A percentile compares a stretch with the other conserved stretches of the same genome.
These are phyloP conservation scores for Geosiphon pyriformis DNA, from an alignment of 192 early-diverging fungal species.

Conservation along the genomic window DNA sequence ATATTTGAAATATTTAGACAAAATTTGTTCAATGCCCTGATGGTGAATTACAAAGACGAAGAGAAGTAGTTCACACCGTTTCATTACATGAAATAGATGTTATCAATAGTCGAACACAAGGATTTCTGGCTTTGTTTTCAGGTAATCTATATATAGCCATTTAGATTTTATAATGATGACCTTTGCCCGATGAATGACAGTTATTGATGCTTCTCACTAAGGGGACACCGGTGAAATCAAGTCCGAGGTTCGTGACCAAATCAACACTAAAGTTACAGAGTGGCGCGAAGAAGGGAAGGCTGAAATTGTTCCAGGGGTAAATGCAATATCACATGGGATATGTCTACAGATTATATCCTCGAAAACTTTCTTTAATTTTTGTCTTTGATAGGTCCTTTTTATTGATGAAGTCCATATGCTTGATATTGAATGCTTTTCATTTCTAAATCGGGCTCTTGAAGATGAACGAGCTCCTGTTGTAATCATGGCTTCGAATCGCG, in stretches of 20 bases:
- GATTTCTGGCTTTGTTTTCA: constrained; percentile 95
- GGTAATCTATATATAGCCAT: constrained; percentile 35
- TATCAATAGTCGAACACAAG: constrained; percentile 95
- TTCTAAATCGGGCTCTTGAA: constrained; percentile 95
- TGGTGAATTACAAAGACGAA: constrained; percentile 94
- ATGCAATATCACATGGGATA: background rate
- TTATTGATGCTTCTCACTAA: constrained; percentile 2
- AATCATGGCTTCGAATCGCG: constrained; percentile 99
- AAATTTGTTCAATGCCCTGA: constrained; percentile 99
- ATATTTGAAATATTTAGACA: constrained; percentile 38
- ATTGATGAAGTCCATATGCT: constrained; percentile 99
- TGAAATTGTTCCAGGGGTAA: constrained; percentile 93
- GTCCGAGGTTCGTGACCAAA: constrained; percentile 92
- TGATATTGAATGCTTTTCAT: constrained; percentile 99
- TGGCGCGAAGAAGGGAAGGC: constrained; percentile 99
- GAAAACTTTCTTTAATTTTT: constrained; percentile 6
- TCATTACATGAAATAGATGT: constrained; percentile 99
- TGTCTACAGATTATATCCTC: background rate
- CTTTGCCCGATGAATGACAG: background rate
- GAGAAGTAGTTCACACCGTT: constrained; percentile 96
- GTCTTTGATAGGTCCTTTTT: constrained; percentile 67
- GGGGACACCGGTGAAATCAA: constrained; percentile 98
- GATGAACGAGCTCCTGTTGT: constrained; percentile 95
- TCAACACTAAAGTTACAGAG: constrained; percentile 93
- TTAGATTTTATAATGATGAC: no score